These are phyloP conservation scores for Penicillium odoratum DNA, from an alignment of 495 filamentous ascomycete species.

Conservation along the genomic window DNA sequence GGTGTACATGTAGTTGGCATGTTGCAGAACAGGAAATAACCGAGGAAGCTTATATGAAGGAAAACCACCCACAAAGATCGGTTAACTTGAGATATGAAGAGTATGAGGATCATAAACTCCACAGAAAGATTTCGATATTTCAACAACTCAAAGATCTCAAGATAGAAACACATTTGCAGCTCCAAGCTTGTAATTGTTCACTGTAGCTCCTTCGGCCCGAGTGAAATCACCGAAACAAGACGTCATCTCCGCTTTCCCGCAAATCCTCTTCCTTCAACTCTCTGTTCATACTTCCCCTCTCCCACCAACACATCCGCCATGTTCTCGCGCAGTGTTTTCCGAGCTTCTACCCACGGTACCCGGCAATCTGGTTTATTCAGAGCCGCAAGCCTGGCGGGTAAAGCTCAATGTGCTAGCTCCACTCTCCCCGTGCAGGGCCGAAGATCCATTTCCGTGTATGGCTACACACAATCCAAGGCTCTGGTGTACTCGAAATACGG, in stretches of 20 bases:
- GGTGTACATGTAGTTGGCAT: neutral
- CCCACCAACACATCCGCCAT: slow-evolving; percentile 23
- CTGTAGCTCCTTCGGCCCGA: slow-evolving; percentile 26
- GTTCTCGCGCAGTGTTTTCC: slow-evolving; percentile 34
- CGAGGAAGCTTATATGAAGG: neutral
- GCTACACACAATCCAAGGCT: slow-evolving; percentile 94
- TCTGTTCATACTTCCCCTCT: neutral
- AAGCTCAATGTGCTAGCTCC: slow-evolving; percentile 31
- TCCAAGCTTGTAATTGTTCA: neutral
- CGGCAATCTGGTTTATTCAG: slow-evolving; percentile 15
- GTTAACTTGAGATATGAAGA: neutral
- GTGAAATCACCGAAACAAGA: slow-evolving; percentile 22
- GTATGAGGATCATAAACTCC: neutral
- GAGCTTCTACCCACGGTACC: slow-evolving; percentile 23
- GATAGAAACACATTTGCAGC: neutral
- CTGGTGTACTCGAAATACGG: slow-evolving; percentile 84
- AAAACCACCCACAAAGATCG: too few relatives aligned
- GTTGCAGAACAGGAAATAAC: neutral
- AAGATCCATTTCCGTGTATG: slow-evolving; percentile 71
- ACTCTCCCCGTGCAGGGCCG: slow-evolving; percentile 16
- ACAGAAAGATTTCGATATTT: neutral
- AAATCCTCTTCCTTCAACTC: slow-evolving; percentile 3
- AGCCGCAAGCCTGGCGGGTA: slow-evolving; percentile 15
- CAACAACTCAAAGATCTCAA: neutral
- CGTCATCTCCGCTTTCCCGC: slow-evolving; percentile 24